Percentiles rank a stretch among this genome's conserved stretches.
Conservation (phyloP, 192 early-diverging fungal genomes). For the Gigaspora rosea region DNA sequence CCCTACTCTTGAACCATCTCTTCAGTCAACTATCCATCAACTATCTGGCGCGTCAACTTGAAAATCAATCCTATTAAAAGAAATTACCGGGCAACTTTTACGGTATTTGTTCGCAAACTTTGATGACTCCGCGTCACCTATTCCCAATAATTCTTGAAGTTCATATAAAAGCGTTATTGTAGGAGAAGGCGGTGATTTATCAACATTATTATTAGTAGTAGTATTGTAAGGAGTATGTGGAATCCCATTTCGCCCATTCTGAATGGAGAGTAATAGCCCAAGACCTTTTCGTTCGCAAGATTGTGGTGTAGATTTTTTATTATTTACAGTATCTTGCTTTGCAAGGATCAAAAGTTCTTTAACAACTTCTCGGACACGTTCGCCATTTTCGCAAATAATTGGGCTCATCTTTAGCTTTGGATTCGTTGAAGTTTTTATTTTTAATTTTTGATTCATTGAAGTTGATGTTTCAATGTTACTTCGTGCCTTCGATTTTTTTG, state of each 20-base stretch:
- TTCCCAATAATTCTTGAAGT: slow-evolving; percentile 23
- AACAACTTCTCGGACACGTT: slow-evolving; percentile 8
- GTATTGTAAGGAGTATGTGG: not conserved
- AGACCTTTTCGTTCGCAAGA: slow-evolving; percentile 12
- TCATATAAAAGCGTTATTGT: slow-evolving; percentile 25
- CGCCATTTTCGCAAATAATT: not conserved
- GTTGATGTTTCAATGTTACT: no score
- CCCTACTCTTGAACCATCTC: not conserved
- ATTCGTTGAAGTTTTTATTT: no score
- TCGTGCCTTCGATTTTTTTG: no score
- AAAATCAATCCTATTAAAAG: slow-evolving; percentile 2
- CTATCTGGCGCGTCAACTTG: slow-evolving; percentile 2
- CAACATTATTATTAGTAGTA: not conserved
- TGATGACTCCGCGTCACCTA: slow-evolving; percentile 3
- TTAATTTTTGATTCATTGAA: no score
- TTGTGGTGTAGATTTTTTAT: not conserved
- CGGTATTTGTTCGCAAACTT: slow-evolving; percentile 16
- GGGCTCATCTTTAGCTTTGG: no score
- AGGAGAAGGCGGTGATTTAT: slow-evolving; percentile 17
- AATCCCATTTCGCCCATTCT: not conserved
- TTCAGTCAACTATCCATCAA: not conserved
- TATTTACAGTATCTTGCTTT: slow-evolving; percentile 23
- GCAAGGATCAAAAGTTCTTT: slow-evolving; percentile 21
- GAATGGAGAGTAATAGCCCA: slow-evolving; percentile 6
- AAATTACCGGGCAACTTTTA: slow-evolving; percentile 9